Evolutionary conservation across 768 basidiomycete genomes (phyloP).

Genomic region (Phylloporus sp.): DNA sequence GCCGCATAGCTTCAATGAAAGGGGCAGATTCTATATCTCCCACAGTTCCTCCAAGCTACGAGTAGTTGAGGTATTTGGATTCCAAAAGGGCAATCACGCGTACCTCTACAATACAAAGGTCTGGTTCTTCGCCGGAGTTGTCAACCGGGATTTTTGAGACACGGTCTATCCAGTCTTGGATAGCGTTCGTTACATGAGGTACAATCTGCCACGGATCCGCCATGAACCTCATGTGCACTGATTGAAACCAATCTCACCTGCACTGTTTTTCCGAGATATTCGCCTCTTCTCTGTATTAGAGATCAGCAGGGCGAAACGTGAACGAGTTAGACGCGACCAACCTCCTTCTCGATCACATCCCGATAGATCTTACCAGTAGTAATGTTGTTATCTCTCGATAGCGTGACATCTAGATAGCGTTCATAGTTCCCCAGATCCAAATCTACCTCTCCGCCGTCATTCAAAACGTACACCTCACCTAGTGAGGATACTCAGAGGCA

Average conservation of each 20-base stretch:
- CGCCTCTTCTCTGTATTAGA: constrained; percentile 59
- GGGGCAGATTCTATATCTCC: constrained; percentile 99
- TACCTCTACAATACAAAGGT: constrained; percentile 97
- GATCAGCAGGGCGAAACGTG: constrained; percentile 7
- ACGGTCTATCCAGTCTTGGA: constrained; percentile 98
- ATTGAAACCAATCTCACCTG: constrained; percentile 52
- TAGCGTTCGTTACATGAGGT: constrained; percentile 93
- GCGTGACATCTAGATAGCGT: constrained; percentile 91
- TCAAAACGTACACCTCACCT: constrained; percentile 98
- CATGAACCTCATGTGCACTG: constrained; percentile 1
- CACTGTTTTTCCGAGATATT: constrained; percentile 95
- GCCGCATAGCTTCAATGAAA: constrained; percentile 98
- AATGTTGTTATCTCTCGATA: constrained; percentile 95
- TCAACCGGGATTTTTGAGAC: constrained; percentile 94
- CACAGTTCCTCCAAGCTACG: constrained; percentile 94
- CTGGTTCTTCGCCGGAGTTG: constrained; percentile 87
- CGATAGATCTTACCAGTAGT: constrained; percentile 98
- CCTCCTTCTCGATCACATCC: constrained; percentile 97
- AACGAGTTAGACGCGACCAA: constrained; percentile 34
- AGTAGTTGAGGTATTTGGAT: constrained; percentile 1
- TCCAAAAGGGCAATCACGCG: constrained; percentile 14
- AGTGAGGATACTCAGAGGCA: constrained; percentile 20
- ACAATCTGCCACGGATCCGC: constrained; percentile 58
- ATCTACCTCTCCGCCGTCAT: constrained; percentile 98
- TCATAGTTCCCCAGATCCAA: constrained; percentile 98